A percentile compares a stretch with the other conserved stretches of the same genome.
phyloP scores from a whole-genome alignment of 2,329 filamentous ascomycete species.

The Lizonia empirigonia region DNA sequence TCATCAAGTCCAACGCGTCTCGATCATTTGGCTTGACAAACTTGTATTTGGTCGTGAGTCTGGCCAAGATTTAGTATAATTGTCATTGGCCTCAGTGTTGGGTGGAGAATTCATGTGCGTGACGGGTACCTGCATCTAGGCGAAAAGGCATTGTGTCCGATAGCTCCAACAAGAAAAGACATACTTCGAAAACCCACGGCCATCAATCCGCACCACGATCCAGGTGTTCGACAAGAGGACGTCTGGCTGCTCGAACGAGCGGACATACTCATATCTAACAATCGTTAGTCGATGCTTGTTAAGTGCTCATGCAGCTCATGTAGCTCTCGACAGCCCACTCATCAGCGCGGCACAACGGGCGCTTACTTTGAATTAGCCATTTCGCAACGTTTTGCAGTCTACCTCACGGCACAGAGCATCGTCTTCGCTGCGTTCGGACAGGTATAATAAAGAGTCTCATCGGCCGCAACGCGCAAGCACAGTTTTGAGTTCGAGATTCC shows the following conservation, averaged over 20 bases:
- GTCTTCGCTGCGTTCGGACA: background rate
- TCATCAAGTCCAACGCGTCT: constrained; percentile 90
- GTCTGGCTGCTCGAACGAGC: constrained; percentile 83
- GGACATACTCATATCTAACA: constrained; percentile 89
- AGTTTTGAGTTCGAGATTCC: constrained; percentile 17
- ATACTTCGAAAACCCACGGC: constrained; percentile 91
- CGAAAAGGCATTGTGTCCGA: constrained; percentile 9
- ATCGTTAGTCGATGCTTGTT: constrained; percentile 20
- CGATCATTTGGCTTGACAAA: constrained; percentile 94
- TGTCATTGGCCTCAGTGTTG: background rate
- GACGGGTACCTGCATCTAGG: constrained; percentile 28
- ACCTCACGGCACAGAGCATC: constrained; percentile 7
- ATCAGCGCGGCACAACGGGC: background rate
- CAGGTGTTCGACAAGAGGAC: constrained; percentile 86
- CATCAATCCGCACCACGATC: constrained; percentile 94
- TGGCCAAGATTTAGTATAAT: constrained; percentile 44
- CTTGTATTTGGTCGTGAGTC: constrained; percentile 78
- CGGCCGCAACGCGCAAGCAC: constrained; percentile 7
- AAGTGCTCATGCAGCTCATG: constrained; percentile 1
- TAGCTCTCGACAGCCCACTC: constrained; percentile 3
- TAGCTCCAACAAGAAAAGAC: constrained; percentile 14
- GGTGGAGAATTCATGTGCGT: background rate
- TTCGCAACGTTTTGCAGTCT: constrained; percentile 3
- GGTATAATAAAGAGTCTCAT: constrained; percentile 15
- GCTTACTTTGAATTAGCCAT: constrained; percentile 21